Base-by-base conservation (phyloP, 208 protist species). In the Crithidia bombi region DNA sequence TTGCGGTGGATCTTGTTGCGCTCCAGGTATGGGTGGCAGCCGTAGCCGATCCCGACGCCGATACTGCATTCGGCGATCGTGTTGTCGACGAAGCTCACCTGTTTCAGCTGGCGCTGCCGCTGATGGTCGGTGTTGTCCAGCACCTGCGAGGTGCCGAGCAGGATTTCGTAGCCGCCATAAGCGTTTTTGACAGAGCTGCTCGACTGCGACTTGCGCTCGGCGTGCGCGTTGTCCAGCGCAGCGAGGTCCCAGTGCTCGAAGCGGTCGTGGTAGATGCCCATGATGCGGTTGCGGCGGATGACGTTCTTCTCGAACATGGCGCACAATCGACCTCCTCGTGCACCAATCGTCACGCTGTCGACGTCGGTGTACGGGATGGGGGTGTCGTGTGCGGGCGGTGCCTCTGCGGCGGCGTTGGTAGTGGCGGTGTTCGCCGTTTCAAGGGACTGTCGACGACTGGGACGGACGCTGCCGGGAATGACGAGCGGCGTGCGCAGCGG, bases 251-350 rank as follows among this genome's bases (percentile, higher is more conserved):
- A 83, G 70, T 85, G 78, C 44, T 88, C 85, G 46, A 91, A 87
- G n/a, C 76, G 75, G 49, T 96, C 91, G 70, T 88, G 80, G 76
- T 84, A 94, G 17, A 96, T 78, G n/a, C 91, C 91, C 82, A 79
- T 92, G 35, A 92, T 52, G 4, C 87, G 85, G 64, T 94, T 96
- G 14, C 79, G 73, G 1, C 65, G 73, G 55, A 96, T 96, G 0
- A 32, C 62, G 59, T 96, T 96, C 30, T 75, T 58, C 28, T 52
- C 35, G 51, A 96, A 94, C 39, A 78, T 44, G 41, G 87, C 82
- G 47, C 77, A 86, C 5, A 83, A 68, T 7, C 58, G 78, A 55
- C 86, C 68, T 3, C 51, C 54, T 14, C 57, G 73, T 19, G 68
- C 62, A 1, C 72, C 56, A 17, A 57, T 35, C 17, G 32, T 51